Percentiles rank a stretch among this genome's conserved stretches.
phyloP scores from a whole-genome alignment of 495 filamentous ascomycete species.

The Oidiodendron maius region DNA sequence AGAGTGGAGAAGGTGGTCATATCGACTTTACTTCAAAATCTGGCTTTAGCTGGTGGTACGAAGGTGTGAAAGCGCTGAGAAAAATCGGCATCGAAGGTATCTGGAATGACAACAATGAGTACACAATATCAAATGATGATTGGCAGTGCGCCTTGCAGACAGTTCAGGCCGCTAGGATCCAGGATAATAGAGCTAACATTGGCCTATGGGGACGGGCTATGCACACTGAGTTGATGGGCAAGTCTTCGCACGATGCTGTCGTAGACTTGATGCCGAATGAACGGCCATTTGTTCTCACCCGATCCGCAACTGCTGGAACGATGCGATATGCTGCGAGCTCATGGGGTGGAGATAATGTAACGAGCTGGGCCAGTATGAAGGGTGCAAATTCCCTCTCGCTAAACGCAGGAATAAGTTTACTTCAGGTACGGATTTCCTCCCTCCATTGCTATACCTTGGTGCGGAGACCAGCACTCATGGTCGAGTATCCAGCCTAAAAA shows the following conservation, averaged over 20 bases:
- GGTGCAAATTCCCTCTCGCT: constrained; percentile 60
- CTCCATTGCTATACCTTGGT: background rate
- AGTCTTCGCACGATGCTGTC: constrained; percentile 59
- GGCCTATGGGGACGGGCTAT: constrained; percentile 60
- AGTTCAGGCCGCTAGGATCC: background rate
- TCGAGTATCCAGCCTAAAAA: too few relatives aligned
- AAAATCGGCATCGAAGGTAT: constrained; percentile 59
- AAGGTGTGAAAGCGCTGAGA: constrained; percentile 54
- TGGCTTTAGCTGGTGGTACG: constrained; percentile 65
- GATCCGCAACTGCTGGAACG: constrained; percentile 61
- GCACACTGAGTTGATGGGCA: constrained; percentile 61
- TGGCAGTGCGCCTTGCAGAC: constrained; percentile 48
- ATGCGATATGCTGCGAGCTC: constrained; percentile 60
- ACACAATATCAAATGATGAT: constrained; percentile 56
- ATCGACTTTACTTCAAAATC: constrained; percentile 61
- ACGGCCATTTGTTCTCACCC: constrained; percentile 59
- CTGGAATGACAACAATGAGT: constrained; percentile 78
- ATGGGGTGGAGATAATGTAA: constrained; percentile 63
- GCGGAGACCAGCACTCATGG: too few relatives aligned
- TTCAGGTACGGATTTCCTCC: constrained; percentile 36
- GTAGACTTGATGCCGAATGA: constrained; percentile 45
- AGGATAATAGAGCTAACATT: constrained; percentile 26
- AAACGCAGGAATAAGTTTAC: constrained; percentile 58
- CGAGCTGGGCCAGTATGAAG: constrained; percentile 63
- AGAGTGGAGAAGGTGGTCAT: constrained; percentile 62